Conservation (phyloP, 1,284 basidiomycete genomes). For the Hortiboletus rubellus region DNA sequence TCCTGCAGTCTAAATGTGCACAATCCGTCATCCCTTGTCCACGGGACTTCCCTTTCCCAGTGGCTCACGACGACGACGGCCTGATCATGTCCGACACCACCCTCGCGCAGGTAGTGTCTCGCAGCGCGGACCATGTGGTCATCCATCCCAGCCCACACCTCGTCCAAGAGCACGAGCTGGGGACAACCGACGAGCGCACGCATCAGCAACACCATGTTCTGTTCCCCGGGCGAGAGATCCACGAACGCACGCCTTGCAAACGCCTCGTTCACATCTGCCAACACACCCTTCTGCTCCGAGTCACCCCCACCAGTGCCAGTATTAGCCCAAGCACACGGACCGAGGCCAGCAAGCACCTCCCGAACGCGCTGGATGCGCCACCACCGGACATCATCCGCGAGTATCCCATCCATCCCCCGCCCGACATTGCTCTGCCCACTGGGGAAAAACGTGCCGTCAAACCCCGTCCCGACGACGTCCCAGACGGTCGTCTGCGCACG, state of each 20-base stretch:
- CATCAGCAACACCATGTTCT: constrained; percentile 79
- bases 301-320: background rate
- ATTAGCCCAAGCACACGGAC: constrained; percentile 51
- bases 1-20: constrained; percentile 38
- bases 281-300: background rate
- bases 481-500: constrained; percentile 67
- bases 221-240: constrained; percentile 67
- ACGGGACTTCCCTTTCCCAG: constrained; percentile 87
- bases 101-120: constrained; percentile 58
- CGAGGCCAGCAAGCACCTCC: constrained; percentile 65
- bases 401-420: constrained; percentile 33
- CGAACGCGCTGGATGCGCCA: constrained; percentile 50
- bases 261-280: constrained; percentile 26
- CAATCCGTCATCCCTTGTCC: constrained; percentile 55
- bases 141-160: constrained; percentile 91
- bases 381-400: constrained; percentile 36
- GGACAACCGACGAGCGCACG: constrained; percentile 76
- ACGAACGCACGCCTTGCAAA: constrained; percentile 57
- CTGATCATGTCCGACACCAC: constrained; percentile 59
- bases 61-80: constrained; percentile 85
- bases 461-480: constrained; percentile 84
- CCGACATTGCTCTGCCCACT: constrained; percentile 49
- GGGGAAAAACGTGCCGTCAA: constrained; percentile 76
- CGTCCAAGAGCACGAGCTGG: constrained; percentile 79
- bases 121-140: constrained; percentile 69